Conservation (phyloP, 106 monocot genomes). For the Posidonia australis region DNA sequence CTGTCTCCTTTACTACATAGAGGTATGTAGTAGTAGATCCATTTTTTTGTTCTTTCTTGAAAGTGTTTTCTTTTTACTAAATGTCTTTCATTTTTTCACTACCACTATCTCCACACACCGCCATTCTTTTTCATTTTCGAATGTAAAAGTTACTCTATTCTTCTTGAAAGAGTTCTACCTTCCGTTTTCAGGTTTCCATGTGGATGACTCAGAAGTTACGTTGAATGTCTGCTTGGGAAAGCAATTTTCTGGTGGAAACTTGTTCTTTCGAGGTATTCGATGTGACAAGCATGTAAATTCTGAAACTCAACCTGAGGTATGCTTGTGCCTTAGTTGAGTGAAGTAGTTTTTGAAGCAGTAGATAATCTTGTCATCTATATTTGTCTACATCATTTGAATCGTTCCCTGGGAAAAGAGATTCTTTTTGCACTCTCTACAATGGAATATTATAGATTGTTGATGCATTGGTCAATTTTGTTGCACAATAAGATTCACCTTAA, state of each 20-base stretch:
- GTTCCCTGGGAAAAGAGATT: too few relatives aligned
- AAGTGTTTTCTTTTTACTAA: neutral
- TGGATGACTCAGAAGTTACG: conserved; percentile 98
- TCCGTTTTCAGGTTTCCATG: conserved; percentile 70
- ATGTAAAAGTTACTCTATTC: too few relatives aligned
- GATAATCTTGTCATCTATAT: neutral
- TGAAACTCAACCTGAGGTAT: conserved; percentile 74
- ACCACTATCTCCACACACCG: neutral
- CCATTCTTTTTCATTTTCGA: too few relatives aligned
- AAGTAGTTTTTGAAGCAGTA: neutral
- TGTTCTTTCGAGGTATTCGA: conserved; percentile 84
- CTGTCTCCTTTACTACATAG: too few relatives aligned
- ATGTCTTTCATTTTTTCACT: neutral
- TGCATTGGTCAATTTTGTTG: too few relatives aligned
- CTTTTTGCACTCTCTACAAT: too few relatives aligned
- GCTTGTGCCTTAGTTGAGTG: neutral
- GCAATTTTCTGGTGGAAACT: conserved; percentile 87
- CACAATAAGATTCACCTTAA: too few relatives aligned
- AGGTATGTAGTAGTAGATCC: too few relatives aligned
- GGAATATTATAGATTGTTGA: too few relatives aligned
- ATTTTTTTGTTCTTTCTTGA: too few relatives aligned
- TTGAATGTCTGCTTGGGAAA: conserved; percentile 93
- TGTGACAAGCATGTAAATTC: conserved; percentile 95
- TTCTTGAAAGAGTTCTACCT: too few relatives aligned
- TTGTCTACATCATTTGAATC: too few relatives aligned